Evolutionary conservation across 768 basidiomycete genomes (phyloP).

Genomic region (Pholiota conissans): DNA sequence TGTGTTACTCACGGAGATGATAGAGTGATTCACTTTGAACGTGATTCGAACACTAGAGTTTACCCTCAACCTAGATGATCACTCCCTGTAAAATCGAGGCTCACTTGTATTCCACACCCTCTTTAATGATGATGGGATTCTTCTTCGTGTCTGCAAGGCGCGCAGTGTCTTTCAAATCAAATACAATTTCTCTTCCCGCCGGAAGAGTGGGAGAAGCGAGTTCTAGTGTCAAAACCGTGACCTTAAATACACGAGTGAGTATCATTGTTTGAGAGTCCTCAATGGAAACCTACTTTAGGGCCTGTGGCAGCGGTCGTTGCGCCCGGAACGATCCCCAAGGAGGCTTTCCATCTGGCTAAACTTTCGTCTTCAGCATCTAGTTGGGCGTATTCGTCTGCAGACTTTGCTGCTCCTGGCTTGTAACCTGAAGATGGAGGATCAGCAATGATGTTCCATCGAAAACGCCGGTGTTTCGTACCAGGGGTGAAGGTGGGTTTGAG

Average conservation of each 20-base stretch:
- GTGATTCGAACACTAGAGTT: slow-evolving; percentile 66
- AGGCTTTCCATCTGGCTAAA: slow-evolving; percentile 94
- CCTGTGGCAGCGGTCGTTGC: slow-evolving; percentile 37
- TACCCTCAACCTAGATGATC: slow-evolving; percentile 3
- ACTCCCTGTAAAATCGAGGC: slow-evolving; percentile 17
- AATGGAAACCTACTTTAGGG: slow-evolving; percentile 57
- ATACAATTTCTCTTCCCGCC: slow-evolving; percentile 55
- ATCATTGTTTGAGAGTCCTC: not conserved
- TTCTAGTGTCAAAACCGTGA: slow-evolving; percentile 74
- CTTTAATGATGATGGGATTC: slow-evolving; percentile 77
- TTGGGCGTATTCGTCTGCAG: slow-evolving; percentile 78
- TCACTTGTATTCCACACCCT: slow-evolving; percentile 89
- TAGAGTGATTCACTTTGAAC: slow-evolving; percentile 88
- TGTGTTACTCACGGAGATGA: slow-evolving; percentile 64
- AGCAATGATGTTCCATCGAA: slow-evolving; percentile 19
- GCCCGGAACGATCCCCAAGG: slow-evolving; percentile 76
- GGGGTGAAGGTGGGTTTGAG: slow-evolving; percentile 67
- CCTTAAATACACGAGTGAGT: slow-evolving; percentile 40
- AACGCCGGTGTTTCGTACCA: slow-evolving; percentile 31
- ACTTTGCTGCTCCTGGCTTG: slow-evolving; percentile 68
- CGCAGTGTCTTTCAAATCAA: slow-evolving; percentile 61
- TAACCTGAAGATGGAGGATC: slow-evolving; percentile 52
- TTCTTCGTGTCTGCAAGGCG: slow-evolving; percentile 62
- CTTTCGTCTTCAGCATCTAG: slow-evolving; percentile 92
- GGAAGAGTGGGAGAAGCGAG: slow-evolving; percentile 76